These are phyloP conservation scores for Rubus parviflorus DNA, from an alignment of 306 rosid species.

Conservation along the genomic window DNA sequence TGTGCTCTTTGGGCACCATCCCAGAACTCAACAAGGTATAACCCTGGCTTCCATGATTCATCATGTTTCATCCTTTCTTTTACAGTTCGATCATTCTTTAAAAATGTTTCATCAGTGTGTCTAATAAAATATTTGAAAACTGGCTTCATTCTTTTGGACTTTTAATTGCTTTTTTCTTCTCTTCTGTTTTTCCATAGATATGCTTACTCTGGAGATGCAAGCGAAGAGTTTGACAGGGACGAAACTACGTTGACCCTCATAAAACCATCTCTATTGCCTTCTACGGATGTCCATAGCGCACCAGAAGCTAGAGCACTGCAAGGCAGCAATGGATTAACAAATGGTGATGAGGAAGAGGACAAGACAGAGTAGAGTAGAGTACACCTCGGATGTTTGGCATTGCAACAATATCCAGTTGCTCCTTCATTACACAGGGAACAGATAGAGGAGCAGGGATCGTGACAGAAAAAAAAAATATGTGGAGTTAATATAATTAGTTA, in stretches of 20 bases:
- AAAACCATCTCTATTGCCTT: conserved; percentile 67
- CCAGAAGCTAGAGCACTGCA: conserved; percentile 48
- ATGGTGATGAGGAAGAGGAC: conserved; percentile 80
- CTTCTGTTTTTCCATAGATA: conserved; percentile 49
- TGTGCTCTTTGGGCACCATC: conserved; percentile 97
- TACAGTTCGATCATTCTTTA: background rate
- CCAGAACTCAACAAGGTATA: conserved; percentile 82
- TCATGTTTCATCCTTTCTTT: background rate
- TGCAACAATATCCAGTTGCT: conserved; percentile 27
- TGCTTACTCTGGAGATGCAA: conserved; percentile 65
- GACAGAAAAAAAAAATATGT: conserved; percentile 15
- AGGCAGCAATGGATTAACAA: conserved; percentile 42
- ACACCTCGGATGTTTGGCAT: conserved; percentile 27
- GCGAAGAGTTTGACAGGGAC: conserved; percentile 82
- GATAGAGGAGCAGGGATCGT: conserved; percentile 1
- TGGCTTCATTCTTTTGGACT: background rate
- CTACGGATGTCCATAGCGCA: conserved; percentile 56
- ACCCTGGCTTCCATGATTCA: background rate
- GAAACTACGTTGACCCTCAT: conserved; percentile 74
- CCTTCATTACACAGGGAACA: conserved; percentile 6
- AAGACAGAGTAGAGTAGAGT: conserved; percentile 56
- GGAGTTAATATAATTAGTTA: background rate
- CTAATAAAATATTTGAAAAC: background rate
- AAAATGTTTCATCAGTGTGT: background rate
- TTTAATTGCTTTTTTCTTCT: background rate